Percentiles rank a stretch among this genome's conserved stretches.
Conservation (phyloP, 1,284 basidiomycete species). For the Rhodotorula sp. region DNA sequence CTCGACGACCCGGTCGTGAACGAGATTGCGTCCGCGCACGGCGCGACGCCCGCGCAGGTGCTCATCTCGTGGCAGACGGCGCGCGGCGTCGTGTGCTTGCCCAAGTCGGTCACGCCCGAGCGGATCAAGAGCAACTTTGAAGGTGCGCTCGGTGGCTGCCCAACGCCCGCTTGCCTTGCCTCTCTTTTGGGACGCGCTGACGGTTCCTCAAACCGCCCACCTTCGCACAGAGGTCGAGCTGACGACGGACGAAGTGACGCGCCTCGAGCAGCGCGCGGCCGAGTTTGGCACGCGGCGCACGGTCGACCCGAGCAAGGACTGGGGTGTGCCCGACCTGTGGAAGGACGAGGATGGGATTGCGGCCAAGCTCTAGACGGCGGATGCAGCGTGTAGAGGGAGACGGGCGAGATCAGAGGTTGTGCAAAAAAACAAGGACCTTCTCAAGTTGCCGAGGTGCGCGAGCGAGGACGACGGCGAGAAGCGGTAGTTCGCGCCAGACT, state of each 20-base stretch:
- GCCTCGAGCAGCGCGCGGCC: slow-evolving; percentile 63
- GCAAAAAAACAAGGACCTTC: background rate
- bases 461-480: background rate
- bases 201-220: too few relatives aligned
- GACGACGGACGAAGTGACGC: slow-evolving; percentile 60
- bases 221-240: slow-evolving; percentile 60
- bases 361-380: background rate
- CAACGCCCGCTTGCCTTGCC: background rate
- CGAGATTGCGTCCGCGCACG: slow-evolving; percentile 57
- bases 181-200: background rate
- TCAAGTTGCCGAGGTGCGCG: background rate
- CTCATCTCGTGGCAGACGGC: slow-evolving; percentile 64
- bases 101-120: slow-evolving; percentile 71
- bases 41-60: slow-evolving; percentile 63
- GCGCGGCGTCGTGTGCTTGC: slow-evolving; percentile 69
- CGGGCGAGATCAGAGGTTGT: background rate
- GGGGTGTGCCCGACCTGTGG: slow-evolving; percentile 56
- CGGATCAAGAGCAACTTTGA: slow-evolving; percentile 73
- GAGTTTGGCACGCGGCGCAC: slow-evolving; percentile 61
- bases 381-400: background rate
- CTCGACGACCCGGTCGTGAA: slow-evolving; percentile 57
- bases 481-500: too few relatives aligned
- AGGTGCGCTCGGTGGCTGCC: background rate
- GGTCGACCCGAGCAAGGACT: slow-evolving; percentile 63
- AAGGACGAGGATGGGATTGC: background rate